phyloP scores from a whole-genome alignment of 225 moss, liverwort and hornwort species.

The Polytrichum commune region DNA sequence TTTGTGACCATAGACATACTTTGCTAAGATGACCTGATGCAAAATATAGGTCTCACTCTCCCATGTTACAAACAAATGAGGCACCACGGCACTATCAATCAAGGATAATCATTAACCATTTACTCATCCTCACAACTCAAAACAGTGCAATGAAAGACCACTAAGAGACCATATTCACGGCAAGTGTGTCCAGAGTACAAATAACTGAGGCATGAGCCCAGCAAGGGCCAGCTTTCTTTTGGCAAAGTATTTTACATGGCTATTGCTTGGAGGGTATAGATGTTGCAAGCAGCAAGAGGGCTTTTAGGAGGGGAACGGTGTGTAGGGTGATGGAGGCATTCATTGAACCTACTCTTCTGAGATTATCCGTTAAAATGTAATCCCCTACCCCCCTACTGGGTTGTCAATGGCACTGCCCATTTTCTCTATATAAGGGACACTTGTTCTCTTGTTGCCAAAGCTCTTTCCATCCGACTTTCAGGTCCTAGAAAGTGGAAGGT shows the following conservation, averaged over 20 bases:
- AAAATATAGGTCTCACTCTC: too few species aligned
- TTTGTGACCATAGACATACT: too few species aligned
- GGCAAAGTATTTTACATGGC: slow-evolving; percentile 70
- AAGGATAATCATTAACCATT: too few species aligned
- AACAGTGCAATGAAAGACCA: not conserved
- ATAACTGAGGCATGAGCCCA: slow-evolving; percentile 19
- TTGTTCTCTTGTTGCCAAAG: too few species aligned
- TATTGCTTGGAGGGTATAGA: slow-evolving; percentile 43
- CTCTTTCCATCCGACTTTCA: too few species aligned
- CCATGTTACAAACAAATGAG: too few species aligned
- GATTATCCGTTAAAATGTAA: not conserved
- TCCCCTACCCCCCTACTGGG: not conserved
- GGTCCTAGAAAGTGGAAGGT: not conserved
- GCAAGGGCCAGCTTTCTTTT: slow-evolving; percentile 43
- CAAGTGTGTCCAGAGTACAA: slow-evolving; percentile 26
- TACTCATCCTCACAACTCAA: too few species aligned
- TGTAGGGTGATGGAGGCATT: too few species aligned
- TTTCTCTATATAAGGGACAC: not conserved
- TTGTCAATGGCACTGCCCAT: not conserved
- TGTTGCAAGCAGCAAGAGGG: slow-evolving; percentile 14
- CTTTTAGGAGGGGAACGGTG: not conserved
- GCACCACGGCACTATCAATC: too few species aligned
- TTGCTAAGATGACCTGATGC: too few species aligned
- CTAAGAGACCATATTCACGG: not conserved
- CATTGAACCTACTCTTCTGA: not conserved